Conservation (phyloP, 306 rosid genomes). For the Macrotyloma uniflorum region DNA sequence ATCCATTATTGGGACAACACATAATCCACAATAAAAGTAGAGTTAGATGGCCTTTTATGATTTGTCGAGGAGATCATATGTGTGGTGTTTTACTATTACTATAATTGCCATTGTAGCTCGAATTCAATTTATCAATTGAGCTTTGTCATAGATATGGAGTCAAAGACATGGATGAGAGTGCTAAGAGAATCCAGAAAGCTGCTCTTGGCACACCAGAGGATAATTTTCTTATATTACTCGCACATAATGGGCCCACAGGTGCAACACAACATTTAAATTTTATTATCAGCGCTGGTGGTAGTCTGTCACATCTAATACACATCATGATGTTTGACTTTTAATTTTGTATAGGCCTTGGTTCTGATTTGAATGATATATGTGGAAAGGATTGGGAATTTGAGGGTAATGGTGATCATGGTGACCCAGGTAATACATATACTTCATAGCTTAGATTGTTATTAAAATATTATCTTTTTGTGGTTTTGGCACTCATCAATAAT, state of each 20-base stretch:
- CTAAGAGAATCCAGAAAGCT: slow-evolving; percentile 70
- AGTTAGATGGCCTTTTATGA: slow-evolving; percentile 26
- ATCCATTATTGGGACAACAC: slow-evolving; percentile 19
- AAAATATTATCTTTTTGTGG: slow-evolving; percentile 15
- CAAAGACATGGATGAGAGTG: slow-evolving; percentile 72
- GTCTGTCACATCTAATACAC: slow-evolving; percentile 20
- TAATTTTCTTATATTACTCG: slow-evolving; percentile 71
- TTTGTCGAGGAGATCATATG: slow-evolving; percentile 29
- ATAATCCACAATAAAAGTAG: slow-evolving; percentile 17
- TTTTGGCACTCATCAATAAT: slow-evolving; percentile 19
- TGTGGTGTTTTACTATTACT: slow-evolving; percentile 15
- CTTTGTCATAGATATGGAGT: slow-evolving; percentile 47
- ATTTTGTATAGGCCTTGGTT: slow-evolving; percentile 78
- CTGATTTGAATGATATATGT: slow-evolving; percentile 79
- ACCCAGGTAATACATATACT: slow-evolving; percentile 61
- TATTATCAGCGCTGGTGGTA: not conserved
- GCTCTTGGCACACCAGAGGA: slow-evolving; percentile 66
- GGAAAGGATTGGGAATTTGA: slow-evolving; percentile 85
- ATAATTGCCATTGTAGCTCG: slow-evolving; percentile 26
- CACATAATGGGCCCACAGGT: slow-evolving; percentile 94
- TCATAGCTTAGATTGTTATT: slow-evolving; percentile 12
- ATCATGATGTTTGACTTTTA: slow-evolving; percentile 32
- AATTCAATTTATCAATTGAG: slow-evolving; percentile 29
- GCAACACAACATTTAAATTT: slow-evolving; percentile 19
- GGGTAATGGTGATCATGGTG: slow-evolving; percentile 81